Evolutionary conservation across 495 filamentous ascomycete genomes (phyloP).

Genomic region (Rusavskia elegans): DNA sequence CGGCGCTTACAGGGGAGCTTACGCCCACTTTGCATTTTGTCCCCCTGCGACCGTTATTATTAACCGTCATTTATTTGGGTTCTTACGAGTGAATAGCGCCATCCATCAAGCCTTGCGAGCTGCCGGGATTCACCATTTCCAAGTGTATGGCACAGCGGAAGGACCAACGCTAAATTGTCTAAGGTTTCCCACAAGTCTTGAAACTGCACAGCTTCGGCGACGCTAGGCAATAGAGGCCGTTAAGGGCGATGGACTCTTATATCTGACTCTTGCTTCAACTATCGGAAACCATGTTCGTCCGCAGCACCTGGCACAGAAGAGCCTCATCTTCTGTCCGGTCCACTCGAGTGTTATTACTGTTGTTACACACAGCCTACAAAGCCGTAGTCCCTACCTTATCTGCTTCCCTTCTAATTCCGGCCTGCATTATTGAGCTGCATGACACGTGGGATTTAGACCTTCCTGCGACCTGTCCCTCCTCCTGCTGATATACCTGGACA

Average conservation of each 20-base stretch:
- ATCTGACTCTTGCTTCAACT: neutral
- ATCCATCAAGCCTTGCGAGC: neutral
- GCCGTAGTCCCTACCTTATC: neutral
- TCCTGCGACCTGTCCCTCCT: neutral
- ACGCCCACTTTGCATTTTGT: too few species aligned
- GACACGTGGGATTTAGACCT: neutral
- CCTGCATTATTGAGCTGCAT: conserved; percentile 7
- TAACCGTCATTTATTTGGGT: neutral
- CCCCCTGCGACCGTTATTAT: neutral
- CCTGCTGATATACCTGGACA: neutral
- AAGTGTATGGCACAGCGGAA: conserved; percentile 2
- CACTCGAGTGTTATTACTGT: neutral
- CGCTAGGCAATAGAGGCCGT: neutral
- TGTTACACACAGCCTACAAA: conserved; percentile 8
- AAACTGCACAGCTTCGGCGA: neutral
- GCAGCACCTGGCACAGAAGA: conserved; percentile 14
- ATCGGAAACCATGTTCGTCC: conserved; percentile 1
- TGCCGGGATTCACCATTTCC: neutral
- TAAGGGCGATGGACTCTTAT: neutral
- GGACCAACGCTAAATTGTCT: neutral
- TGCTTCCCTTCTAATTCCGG: neutral
- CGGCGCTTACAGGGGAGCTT: too few species aligned
- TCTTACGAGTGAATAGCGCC: neutral
- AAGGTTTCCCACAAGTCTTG: neutral
- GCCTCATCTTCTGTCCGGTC: neutral